Base-by-base conservation (phyloP, 1,284 basidiomycete genomes). In the Sanghuangporus weigelae region DNA sequence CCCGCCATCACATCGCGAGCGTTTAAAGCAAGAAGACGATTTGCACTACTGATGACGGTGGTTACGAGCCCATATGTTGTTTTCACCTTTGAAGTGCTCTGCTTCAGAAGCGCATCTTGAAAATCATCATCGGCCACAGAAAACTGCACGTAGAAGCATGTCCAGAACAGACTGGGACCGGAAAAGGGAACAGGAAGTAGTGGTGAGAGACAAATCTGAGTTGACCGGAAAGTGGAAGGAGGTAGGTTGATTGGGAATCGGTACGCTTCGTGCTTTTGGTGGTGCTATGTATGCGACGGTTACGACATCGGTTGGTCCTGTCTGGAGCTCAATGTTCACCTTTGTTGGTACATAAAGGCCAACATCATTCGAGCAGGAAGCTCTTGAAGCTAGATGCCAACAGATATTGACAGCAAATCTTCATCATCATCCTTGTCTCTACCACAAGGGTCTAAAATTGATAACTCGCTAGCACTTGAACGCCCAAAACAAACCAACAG, bases 21-120 rank as follows among this genome's bases (percentile, higher is more conserved):
- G 23, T 26, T 26, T 26, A 26, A 26, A 26, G 23, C 23, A 26
- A n/a, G n/a, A n/a, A n/a, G 23, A 26, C 23, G 23, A 26, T 26
- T 26, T 26, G 23, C 23, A 26, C 23, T 26, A 26, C 23, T 26
- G 3, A 44, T 7, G 3, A 49, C 48, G 16, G 48, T 23, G 48
- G 23, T n/a, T 49, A 23, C 48, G 38, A 36, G n/a, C 35, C 44
- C 48, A 42, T 51, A 38, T 51, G 39, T 58, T 40, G 54, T 46
- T 51, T 44, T 57, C 63, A 48, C 46, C 63, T 16, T 54, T 55
- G 21, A 65, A 65, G 51, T 57, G 64, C 21, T 44, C 64, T 42
- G 64, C 64, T 19, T 65, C 64, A n/a, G 60, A 62, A 35, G 60
- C 60, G 55, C 46, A 48, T 40, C 53, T 63, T 40, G 46, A 56